A percentile compares a stretch with the other conserved stretches of the same genome.
Evolutionary conservation across 2,329 filamentous ascomycete genomes (phyloP).

Genomic region (Ophiognomonia clavigignenti-juglandacearum): DNA sequence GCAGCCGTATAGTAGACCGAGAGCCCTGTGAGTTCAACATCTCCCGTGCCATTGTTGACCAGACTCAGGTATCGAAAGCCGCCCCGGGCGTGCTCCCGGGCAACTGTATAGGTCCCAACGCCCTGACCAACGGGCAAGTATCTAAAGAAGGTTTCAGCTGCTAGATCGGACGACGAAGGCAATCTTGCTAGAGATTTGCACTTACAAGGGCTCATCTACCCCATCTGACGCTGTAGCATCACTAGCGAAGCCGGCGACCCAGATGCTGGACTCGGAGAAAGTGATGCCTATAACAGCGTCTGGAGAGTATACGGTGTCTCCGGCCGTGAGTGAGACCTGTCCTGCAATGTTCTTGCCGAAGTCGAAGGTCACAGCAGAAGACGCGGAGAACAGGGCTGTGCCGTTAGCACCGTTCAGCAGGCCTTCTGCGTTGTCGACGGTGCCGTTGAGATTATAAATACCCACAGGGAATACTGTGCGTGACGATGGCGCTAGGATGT

Average conservation of each 20-base stretch:
- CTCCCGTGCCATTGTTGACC: constrained; percentile 20
- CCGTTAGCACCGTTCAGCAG: constrained; percentile 19
- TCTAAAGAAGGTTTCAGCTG: background rate
- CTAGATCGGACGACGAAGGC: background rate
- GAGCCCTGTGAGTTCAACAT: constrained; percentile 27
- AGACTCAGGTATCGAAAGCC: constrained; percentile 36
- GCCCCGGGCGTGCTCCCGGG: constrained; percentile 28
- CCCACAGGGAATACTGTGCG: constrained; percentile 16
- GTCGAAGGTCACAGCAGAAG: constrained; percentile 32
- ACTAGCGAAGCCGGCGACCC: constrained; percentile 39
- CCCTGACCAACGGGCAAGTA: constrained; percentile 8
- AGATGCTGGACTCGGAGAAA: constrained; percentile 36
- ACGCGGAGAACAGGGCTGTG: constrained; percentile 4
- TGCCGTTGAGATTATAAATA: constrained; percentile 16
- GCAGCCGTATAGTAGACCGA: constrained; percentile 37
- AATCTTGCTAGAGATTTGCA: background rate
- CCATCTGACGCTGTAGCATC: constrained; percentile 28
- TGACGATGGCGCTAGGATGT: constrained; percentile 18
- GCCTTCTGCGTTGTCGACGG: constrained; percentile 16
- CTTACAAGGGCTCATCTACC: constrained; percentile 10
- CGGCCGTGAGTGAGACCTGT: constrained; percentile 29
- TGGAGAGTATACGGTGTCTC: constrained; percentile 15
- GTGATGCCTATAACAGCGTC: constrained; percentile 31
- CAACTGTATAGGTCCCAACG: constrained; percentile 19
- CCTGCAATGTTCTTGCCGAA: constrained; percentile 34